Base-by-base conservation (phyloP, 2,329 filamentous ascomycete species). In the Ceratocystis cacaofunesta region DNA sequence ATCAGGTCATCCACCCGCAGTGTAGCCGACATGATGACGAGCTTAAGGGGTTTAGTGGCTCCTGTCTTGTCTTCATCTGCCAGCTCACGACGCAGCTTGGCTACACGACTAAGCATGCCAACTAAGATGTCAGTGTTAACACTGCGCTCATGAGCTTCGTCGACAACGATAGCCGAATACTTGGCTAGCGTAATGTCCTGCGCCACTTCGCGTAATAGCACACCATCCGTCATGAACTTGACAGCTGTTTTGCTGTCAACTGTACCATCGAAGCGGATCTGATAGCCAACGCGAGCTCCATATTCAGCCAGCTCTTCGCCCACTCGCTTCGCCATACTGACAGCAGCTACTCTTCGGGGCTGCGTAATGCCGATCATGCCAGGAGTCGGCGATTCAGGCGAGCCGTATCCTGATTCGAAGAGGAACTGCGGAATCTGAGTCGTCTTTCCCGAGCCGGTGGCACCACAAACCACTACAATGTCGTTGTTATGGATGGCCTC, bases 201-300 rank as follows among this genome's bases (percentile, higher is more conserved):
- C 0, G 89, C 86, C 64, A 96, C 87, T 75, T 99, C 94, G 66
- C 94, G 86, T 8, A 99, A 81, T 67, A 99, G 78, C 32, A 99
- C 91, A 81, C 94, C 94, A 74, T 99, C 94, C 0, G 94, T 99
- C 92, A 99, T 96, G 76, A 97, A 99, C 74, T 99, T 99, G 74
- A 99, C 84, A 5, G 90, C 88, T 0, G 94, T 99, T 63, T 90
- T 87, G 32, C 85, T 79, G 61, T 85, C 84, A 1, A 88, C 85
- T 0, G 86, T 92, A 62, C 88, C 90, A 72, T 99, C 94, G 69
- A 97, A 99, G 28, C 95, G 88, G 70, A 99, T 96, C 73, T 92
- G 94, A 73, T 97, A 95, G 3, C 89, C 90, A 5, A 99, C 92
- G 61, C 83, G 82, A 30, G 86, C 79, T n/a, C 85, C 85, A 70